These are phyloP conservation scores for Auricularia sp. DNA, from an alignment of 768 basidiomycete genomes.

Conservation along the genomic window DNA sequence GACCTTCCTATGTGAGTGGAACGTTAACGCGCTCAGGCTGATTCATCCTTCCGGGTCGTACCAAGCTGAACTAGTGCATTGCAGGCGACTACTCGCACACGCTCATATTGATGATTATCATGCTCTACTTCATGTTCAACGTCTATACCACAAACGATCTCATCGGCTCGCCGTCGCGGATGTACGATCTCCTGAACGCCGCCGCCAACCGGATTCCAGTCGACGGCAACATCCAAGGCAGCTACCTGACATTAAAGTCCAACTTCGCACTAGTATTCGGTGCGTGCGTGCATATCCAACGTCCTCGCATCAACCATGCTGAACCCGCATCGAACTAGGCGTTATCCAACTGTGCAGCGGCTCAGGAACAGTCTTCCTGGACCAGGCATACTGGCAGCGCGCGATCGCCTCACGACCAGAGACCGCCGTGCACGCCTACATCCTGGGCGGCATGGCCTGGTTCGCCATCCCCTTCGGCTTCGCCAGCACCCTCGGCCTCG, in stretches of 20 bases:
- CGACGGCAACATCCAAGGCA: slow-evolving; percentile 37
- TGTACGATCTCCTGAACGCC: slow-evolving; percentile 42
- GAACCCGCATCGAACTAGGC: slow-evolving; percentile 2
- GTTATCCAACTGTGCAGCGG: not conserved
- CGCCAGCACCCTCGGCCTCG: slow-evolving; percentile 32
- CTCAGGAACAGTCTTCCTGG: slow-evolving; percentile 8
- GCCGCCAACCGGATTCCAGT: slow-evolving; percentile 32
- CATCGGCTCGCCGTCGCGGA: slow-evolving; percentile 28
- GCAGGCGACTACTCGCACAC: slow-evolving; percentile 37
- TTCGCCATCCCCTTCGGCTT: slow-evolving; percentile 43
- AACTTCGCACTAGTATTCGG: slow-evolving; percentile 17
- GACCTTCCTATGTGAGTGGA: slow-evolving; percentile 22
- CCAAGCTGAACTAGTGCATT: too few relatives aligned
- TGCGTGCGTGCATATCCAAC: slow-evolving; percentile 16
- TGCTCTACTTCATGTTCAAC: slow-evolving; percentile 26
- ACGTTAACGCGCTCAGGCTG: not conserved
- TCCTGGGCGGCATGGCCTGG: slow-evolving; percentile 51
- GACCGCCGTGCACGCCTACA: slow-evolving; percentile 27
- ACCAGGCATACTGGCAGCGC: slow-evolving; percentile 43
- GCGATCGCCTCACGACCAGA: slow-evolving; percentile 28
- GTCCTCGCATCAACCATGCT: slow-evolving; percentile 25
- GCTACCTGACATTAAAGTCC: slow-evolving; percentile 32
- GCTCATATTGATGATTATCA: slow-evolving; percentile 32
- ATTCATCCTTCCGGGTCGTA: too few relatives aligned
- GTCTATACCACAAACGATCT: slow-evolving; percentile 25